Percentiles rank a stretch among this genome's conserved stretches.
phyloP scores from a whole-genome alignment of 345 rosid species.

The Lepidium aucheri region DNA sequence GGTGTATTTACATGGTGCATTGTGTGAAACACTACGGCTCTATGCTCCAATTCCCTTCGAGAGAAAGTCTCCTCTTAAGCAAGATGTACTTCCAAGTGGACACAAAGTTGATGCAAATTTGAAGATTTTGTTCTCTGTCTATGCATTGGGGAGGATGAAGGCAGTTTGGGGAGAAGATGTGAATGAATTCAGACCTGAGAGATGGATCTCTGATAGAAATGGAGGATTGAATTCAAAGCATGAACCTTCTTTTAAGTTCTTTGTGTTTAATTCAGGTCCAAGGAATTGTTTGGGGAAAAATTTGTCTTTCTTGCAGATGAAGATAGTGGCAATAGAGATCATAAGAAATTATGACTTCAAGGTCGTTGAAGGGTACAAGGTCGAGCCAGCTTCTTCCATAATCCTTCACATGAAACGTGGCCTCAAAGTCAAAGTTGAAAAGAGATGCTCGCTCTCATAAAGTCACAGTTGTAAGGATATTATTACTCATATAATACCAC shows the following conservation, averaged over 20 bases:
- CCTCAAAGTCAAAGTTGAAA: constrained; percentile 5
- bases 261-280: constrained; percentile 26
- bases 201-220: constrained; percentile 19
- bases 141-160: constrained; percentile 33
- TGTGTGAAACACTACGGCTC: constrained; percentile 31
- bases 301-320: constrained; percentile 19
- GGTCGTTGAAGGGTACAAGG: constrained; percentile 9
- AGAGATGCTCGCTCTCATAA: constrained; percentile 4
- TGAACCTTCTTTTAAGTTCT: constrained; percentile 26
- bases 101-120: constrained; percentile 17
- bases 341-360: constrained; percentile 15
- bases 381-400: constrained; percentile 1
- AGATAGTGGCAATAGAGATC: constrained; percentile 7
- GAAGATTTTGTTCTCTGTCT: constrained; percentile 17
- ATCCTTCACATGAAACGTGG: constrained; percentile 23
- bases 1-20: constrained; percentile 33
- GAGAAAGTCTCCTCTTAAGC: constrained; percentile 7
- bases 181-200: constrained; percentile 26
- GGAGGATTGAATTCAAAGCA: constrained; percentile 10
- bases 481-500: background rate
- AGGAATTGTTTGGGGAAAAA: constrained; percentile 21
- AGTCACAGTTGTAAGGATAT: background rate
- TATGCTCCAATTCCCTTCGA: constrained; percentile 30
- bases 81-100: constrained; percentile 36
- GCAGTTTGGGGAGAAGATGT: constrained; percentile 29